Base-by-base conservation (phyloP, 2,329 filamentous ascomycete species). In the Neonectria faginata region DNA sequence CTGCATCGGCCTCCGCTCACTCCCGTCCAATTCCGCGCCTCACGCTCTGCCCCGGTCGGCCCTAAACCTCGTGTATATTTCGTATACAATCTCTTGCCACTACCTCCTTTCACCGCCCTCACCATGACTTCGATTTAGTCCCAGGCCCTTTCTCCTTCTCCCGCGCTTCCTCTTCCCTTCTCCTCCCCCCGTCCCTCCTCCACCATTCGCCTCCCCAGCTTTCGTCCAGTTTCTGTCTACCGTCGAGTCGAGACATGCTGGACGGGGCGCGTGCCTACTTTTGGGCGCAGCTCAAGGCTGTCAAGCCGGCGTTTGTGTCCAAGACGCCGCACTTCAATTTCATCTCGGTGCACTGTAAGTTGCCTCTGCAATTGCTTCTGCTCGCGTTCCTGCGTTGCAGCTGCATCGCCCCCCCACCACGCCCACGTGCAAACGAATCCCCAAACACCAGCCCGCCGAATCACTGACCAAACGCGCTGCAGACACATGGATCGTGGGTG, bases 401-500 rank as follows among this genome's bases (percentile, higher is more conserved):
- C 56, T 61, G 52, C 31, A 44, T 16, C 56, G 47, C 59, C 67
- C 65, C 57, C 57, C 54, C 57, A 57, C 57, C 42, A 44, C 62
- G 41, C 61, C 68, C 70, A 73, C 67, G 64, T 68, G 61, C 69
- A 18, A 25, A 25, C 25, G 6, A 25, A 29, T 16, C 63, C 60
- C 57, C 36, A 39, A 42, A 42, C n/a, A 4, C 39, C 18, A 20
- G 39, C 39, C n/a, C 39, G n/a, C 39, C 18, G 39, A 42, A 42
- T 42, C 56, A 67, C 71, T 78, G 45, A 74, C 65, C 51, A 18
- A 22, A 45, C 60, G 45, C 47, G 18, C 31, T 58, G 67, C 64
- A 92, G 91, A 98, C 77, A 85, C 91, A 62, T 97, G 93, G 82
- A 91, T 99, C 67, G 85, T 97, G 61, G 83, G 86, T 65, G 88